Conservation (phyloP, 2,329 filamentous ascomycete species). For the Calonectria leucothoes region DNA sequence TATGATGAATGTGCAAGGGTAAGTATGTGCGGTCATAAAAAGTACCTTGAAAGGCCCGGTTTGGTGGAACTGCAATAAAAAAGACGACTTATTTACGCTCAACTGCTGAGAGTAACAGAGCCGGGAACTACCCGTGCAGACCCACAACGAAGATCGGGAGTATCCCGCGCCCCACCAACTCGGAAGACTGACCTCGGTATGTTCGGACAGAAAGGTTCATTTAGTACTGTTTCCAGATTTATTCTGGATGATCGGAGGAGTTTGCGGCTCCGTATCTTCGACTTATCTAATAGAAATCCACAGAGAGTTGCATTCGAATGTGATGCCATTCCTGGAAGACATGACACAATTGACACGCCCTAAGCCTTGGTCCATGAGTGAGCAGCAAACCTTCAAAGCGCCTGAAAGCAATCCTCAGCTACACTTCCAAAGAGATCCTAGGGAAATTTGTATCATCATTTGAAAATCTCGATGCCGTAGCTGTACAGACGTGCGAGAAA, state of each 20-base stretch:
- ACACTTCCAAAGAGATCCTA: too few species aligned
- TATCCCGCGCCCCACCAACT: not conserved
- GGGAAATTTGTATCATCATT: too few species aligned
- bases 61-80: not conserved
- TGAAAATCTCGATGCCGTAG: not conserved
- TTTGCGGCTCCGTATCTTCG: not conserved
- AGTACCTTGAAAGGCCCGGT: not conserved
- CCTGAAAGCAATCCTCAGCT: too few species aligned
- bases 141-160: not conserved
- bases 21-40: not conserved
- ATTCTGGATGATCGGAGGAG: not conserved
- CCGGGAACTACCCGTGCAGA: not conserved
- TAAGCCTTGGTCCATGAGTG: too few species aligned
- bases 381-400: too few species aligned
- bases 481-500: too few species aligned
- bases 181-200: not conserved
- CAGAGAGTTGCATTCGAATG: not conserved
- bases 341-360: not conserved
- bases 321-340: not conserved
- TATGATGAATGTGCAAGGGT: not conserved
- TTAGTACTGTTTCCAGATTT: not conserved
- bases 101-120: not conserved
- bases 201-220: not conserved
- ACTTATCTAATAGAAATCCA: not conserved
- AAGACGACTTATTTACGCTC: not conserved